Conservation (phyloP, 176 grass and related monocot genomes). For the Avena sativa region DNA sequence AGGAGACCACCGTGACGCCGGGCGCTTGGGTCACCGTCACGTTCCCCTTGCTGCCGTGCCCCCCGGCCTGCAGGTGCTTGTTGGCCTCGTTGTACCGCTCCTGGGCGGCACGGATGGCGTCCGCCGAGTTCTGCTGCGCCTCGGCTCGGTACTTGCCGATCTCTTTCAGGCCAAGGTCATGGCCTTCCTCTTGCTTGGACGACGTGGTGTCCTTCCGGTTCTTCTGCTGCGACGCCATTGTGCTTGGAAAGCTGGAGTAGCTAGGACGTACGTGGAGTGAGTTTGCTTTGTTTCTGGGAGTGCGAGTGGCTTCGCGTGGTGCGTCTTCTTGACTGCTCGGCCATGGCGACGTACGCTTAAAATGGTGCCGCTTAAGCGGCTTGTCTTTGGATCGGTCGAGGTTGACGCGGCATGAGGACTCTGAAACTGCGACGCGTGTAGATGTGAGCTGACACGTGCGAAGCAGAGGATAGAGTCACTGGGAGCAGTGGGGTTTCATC, state of each 20-base stretch:
- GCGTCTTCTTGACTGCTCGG: background rate
- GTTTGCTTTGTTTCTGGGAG: background rate
- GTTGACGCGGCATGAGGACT: background rate
- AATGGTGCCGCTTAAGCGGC: constrained; percentile 40
- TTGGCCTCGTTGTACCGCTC: constrained; percentile 70
- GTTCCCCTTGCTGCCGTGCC: constrained; percentile 41
- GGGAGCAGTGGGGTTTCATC: background rate
- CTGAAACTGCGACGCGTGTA: constrained; percentile 45
- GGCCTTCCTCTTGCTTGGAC: constrained; percentile 28
- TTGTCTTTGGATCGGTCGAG: constrained; percentile 11
- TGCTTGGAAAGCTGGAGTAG: background rate
- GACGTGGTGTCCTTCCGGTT: constrained; percentile 34
- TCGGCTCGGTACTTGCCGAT: constrained; percentile 64
- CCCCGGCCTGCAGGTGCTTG: constrained; percentile 12
- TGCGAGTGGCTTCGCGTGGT: background rate
- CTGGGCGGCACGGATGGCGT: constrained; percentile 69
- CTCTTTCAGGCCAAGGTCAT: constrained; percentile 57
- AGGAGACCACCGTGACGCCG: constrained; percentile 8
- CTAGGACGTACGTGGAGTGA: background rate
- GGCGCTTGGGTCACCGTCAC: constrained; percentile 53
- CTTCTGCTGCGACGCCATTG: constrained; percentile 60
- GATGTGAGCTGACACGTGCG: constrained; percentile 31
- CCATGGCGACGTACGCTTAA: constrained; percentile 6
- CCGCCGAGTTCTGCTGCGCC: constrained; percentile 76
- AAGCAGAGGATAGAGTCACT: background rate